Conservation (phyloP, 1,284 basidiomycete species). For the Leccinum angustisporum region DNA sequence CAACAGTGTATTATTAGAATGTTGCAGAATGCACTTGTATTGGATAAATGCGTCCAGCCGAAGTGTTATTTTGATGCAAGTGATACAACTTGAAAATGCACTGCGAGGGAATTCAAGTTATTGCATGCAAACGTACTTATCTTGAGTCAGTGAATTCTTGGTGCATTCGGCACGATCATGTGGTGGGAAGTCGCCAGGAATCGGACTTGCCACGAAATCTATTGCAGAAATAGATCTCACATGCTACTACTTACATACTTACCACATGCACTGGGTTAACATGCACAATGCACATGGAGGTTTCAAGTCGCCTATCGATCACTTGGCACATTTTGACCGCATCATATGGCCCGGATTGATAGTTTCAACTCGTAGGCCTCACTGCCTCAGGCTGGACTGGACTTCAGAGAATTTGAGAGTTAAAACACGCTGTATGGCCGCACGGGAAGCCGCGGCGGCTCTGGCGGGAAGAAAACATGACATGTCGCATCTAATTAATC, state of each 20-base stretch:
- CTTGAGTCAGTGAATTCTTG: no score
- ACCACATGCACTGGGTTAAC: background rate
- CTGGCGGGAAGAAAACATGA: constrained; percentile 1
- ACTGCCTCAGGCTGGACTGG: background rate
- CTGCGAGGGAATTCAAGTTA: no score
- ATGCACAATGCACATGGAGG: background rate
- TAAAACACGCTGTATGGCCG: background rate
- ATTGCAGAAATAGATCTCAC: background rate
- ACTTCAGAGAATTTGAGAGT: background rate
- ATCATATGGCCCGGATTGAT: background rate
- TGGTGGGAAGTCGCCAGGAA: background rate
- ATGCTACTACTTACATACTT: background rate
- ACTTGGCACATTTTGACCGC: background rate
- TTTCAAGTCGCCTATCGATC: background rate
- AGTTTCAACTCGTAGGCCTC: background rate
- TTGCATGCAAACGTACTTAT: no score
- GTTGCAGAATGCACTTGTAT: no score
- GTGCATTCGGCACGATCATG: background rate
- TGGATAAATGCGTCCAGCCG: no score
- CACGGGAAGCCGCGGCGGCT: constrained; percentile 21
- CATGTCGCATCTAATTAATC: constrained; percentile 4
- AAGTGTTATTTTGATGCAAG: no score
- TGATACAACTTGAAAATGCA: no score
- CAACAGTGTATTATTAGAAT: no score
- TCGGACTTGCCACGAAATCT: background rate